These are phyloP conservation scores for Herpetospermum pedunculosum DNA, from an alignment of 306 rosid genomes.

Conservation along the genomic window DNA sequence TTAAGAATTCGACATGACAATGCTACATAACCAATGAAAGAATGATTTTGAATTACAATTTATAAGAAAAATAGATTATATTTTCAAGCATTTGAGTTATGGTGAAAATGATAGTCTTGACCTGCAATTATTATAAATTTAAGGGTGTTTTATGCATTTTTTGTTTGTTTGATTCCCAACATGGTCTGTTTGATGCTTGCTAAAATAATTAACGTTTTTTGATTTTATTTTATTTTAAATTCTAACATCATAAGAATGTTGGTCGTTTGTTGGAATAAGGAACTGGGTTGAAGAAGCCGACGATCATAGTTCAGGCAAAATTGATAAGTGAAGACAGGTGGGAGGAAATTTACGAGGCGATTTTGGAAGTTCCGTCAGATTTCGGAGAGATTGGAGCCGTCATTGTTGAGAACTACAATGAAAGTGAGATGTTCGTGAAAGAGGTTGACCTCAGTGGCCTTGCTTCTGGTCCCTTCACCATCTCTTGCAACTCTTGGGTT, in stretches of 20 bases:
- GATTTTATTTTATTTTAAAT: too few relatives aligned
- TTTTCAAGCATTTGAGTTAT: too few relatives aligned
- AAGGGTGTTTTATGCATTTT: too few relatives aligned
- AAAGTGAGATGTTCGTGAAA: slow-evolving; percentile 32
- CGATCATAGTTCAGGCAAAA: slow-evolving; percentile 20
- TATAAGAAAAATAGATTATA: too few relatives aligned
- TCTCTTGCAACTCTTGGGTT: slow-evolving; percentile 60
- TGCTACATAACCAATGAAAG: too few relatives aligned
- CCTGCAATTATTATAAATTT: too few relatives aligned
- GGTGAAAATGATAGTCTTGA: too few relatives aligned
- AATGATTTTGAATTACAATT: too few relatives aligned
- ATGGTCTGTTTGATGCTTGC: too few relatives aligned
- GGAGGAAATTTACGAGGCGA: slow-evolving; percentile 29
- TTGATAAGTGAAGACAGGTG: background rate
- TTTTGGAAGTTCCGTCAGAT: slow-evolving; percentile 24
- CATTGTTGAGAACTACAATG: slow-evolving; percentile 48
- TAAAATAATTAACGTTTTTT: too few relatives aligned
- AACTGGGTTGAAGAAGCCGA: slow-evolving; percentile 23
- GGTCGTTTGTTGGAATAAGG: background rate
- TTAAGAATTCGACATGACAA: too few relatives aligned
- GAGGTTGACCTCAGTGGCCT: slow-evolving; percentile 37
- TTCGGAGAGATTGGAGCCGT: slow-evolving; percentile 61
- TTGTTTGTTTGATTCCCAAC: too few relatives aligned
- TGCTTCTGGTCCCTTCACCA: slow-evolving; percentile 18
- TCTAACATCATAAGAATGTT: background rate